These are phyloP conservation scores for Toxoplasma gondii DNA, from an alignment of 169 alveolate species.

Conservation along the genomic window DNA sequence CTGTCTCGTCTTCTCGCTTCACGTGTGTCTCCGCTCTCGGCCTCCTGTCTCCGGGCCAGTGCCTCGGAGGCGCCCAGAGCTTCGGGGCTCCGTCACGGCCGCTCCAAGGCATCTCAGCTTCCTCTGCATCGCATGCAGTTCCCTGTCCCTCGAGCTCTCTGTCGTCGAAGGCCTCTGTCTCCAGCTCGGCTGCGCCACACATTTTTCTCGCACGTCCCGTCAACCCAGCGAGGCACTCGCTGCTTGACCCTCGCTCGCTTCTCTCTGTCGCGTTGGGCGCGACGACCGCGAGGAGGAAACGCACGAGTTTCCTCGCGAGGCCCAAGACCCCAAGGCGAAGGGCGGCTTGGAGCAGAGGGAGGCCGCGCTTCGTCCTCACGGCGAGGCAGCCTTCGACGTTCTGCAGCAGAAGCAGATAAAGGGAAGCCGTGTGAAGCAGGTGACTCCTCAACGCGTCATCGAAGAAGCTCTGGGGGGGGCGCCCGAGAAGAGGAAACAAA, in stretches of 20 bases:
- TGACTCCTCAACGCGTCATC: slow-evolving; percentile 21
- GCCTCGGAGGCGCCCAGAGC: neutral
- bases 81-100: neutral
- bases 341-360: slow-evolving; percentile 57
- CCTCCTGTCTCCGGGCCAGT: neutral
- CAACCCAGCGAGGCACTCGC: neutral
- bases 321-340: slow-evolving; percentile 44
- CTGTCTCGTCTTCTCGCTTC: too few relatives aligned
- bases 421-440: slow-evolving; percentile 64
- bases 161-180: too few relatives aligned
- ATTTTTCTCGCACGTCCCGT: too few relatives aligned
- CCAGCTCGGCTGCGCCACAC: too few relatives aligned
- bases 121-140: too few relatives aligned
- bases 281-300: neutral
- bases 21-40: neutral
- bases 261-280: neutral
- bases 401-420: slow-evolving; percentile 55
- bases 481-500: slow-evolving; percentile 46
- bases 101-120: neutral
- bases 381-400: slow-evolving; percentile 54
- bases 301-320: slow-evolving; percentile 48
- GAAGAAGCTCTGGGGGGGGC: slow-evolving; percentile 41
- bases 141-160: too few relatives aligned
- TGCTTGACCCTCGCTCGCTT: neutral
- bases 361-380: slow-evolving; percentile 48